Percentiles rank a stretch among this genome's conserved stretches.
These are phyloP conservation scores for Inga leiocalycina DNA, from an alignment of 306 rosid genomes.

Conservation along the genomic window DNA sequence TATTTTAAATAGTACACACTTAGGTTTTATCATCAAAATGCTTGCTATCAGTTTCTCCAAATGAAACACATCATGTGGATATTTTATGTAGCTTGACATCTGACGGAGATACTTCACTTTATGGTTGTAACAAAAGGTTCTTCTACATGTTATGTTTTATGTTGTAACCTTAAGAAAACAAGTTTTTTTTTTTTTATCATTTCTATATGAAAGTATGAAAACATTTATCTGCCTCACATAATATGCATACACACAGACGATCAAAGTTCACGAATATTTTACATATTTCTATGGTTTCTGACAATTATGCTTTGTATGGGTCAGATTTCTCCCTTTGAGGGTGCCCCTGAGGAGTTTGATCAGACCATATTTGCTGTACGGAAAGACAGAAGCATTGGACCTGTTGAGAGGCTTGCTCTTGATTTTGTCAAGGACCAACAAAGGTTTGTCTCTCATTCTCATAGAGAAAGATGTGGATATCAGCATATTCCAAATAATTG, in stretches of 20 bases:
- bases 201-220: neutral
- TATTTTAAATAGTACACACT: neutral
- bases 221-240: neutral
- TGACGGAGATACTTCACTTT: neutral
- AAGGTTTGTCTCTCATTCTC: conserved; percentile 52
- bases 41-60: neutral
- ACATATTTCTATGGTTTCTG: conserved; percentile 29
- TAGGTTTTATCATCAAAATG: neutral
- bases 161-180: neutral
- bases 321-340: conserved; percentile 83
- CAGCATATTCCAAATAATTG: conserved; percentile 3
- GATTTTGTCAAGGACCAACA: conserved; percentile 77
- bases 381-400: conserved; percentile 56
- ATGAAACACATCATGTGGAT: neutral
- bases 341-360: conserved; percentile 93
- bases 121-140: neutral
- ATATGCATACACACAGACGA: neutral
- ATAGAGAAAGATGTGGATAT: conserved; percentile 1
- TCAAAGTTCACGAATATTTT: conserved; percentile 18
- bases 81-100: neutral
- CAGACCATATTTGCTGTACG: conserved; percentile 77
- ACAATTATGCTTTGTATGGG: conserved; percentile 27
- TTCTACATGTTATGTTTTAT: neutral
- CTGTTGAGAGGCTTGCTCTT: conserved; percentile 67
- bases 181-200: neutral